A percentile compares a stretch with the other conserved stretches of the same genome.
These are phyloP conservation scores for Trifolium dubium DNA, from an alignment of 306 rosid species.

Conservation along the genomic window DNA sequence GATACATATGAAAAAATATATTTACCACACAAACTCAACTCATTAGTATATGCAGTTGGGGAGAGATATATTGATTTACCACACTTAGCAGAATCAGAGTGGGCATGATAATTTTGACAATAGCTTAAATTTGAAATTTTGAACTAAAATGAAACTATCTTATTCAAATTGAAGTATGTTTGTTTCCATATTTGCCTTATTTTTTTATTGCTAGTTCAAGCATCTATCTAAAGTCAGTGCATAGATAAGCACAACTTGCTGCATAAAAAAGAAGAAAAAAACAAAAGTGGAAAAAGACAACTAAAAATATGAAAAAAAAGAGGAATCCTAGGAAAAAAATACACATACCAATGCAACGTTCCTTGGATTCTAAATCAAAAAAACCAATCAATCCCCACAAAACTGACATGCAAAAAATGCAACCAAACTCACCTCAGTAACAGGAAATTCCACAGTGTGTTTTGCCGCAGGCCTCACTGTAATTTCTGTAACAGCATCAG, in stretches of 20 bases:
- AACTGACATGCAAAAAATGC: neutral
- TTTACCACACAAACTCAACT: too few species aligned
- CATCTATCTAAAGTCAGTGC: neutral
- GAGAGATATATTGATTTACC: too few species aligned
- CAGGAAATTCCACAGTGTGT: constrained; percentile 65
- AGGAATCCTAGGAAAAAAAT: constrained; percentile 50
- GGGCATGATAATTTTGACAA: too few species aligned
- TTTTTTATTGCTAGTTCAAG: neutral
- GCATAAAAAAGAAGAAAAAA: constrained; percentile 21
- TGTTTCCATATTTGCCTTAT: neutral
- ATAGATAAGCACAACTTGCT: constrained; percentile 10
- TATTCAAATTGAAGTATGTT: neutral
- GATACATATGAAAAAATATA: too few species aligned
- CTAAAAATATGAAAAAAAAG: constrained; percentile 6
- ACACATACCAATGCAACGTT: constrained; percentile 17
- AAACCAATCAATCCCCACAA: constrained; percentile 26
- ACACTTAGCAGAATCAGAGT: too few species aligned
- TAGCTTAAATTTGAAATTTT: neutral
- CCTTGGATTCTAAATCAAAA: constrained; percentile 38
- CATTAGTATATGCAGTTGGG: too few species aligned
- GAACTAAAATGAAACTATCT: neutral
- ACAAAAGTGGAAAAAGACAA: constrained; percentile 17
- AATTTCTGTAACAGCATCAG: constrained; percentile 64
- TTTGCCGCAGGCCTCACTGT: constrained; percentile 63
- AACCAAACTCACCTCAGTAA: constrained; percentile 59